phyloP scores from a whole-genome alignment of 1,139 yeast genomes.

The Meyerozyma sp. region DNA sequence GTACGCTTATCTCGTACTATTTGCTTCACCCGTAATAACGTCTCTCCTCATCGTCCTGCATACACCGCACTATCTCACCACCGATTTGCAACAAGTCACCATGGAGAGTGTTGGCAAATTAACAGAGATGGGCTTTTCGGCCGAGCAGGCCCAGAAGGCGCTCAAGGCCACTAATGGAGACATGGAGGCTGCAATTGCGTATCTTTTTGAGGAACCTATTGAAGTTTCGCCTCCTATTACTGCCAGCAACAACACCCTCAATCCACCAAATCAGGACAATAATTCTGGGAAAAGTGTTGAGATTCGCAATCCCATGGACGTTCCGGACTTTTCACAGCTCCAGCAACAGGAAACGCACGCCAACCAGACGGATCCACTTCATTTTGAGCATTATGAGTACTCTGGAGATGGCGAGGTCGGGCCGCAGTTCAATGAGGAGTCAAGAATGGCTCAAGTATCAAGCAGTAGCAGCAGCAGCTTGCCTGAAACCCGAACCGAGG shows the following conservation, averaged over 20 bases:
- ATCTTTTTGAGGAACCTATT: constrained; percentile 10
- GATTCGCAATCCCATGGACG: constrained; percentile 5
- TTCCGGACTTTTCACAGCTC: constrained; percentile 3
- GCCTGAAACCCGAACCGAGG: not conserved
- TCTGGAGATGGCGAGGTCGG: not conserved
- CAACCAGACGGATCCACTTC: constrained; percentile 14
- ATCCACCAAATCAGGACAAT: not conserved
- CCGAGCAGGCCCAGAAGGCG: constrained; percentile 10
- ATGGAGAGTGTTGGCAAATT: not conserved
- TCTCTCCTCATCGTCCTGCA: not conserved
- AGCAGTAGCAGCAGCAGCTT: not conserved
- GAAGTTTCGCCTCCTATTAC: not conserved
- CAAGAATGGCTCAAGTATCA: not conserved
- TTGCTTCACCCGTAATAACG: not conserved
- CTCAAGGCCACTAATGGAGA: constrained; percentile 10
- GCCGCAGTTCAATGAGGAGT: not conserved
- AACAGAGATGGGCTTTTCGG: constrained; percentile 11
- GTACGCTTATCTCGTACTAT: no score
- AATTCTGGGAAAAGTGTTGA: constrained; percentile 2
- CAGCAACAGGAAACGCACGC: constrained; percentile 3
- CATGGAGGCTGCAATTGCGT: constrained; percentile 11
- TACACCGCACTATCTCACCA: not conserved
- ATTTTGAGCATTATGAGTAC: constrained; percentile 10
- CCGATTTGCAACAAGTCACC: not conserved
- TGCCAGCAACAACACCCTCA: not conserved